phyloP scores from a whole-genome alignment of 1,284 basidiomycete species.

The Apiotrichum laibachii region DNA sequence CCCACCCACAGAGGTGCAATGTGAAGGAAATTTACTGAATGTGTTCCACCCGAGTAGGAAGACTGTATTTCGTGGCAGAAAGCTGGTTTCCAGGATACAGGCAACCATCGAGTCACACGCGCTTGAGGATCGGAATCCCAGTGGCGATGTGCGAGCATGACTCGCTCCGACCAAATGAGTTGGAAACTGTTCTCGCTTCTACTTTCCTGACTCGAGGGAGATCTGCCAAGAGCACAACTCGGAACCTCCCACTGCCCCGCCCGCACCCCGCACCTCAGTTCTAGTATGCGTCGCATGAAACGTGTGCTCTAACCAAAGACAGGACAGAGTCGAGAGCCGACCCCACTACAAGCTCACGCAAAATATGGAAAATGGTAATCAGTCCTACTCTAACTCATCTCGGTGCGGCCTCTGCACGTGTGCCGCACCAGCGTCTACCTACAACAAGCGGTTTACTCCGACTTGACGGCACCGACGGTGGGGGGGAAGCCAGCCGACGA shows the following conservation, averaged over 20 bases:
- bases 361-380: neutral
- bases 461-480: conserved; percentile 25
- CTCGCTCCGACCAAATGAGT: too few species aligned
- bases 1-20: too few species aligned
- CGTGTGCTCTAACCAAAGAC: conserved; percentile 1
- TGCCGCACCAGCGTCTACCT: neutral
- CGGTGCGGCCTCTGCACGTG: neutral
- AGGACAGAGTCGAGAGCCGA: neutral
- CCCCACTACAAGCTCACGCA: neutral
- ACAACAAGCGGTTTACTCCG: neutral
- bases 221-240: neutral
- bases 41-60: too few species aligned
- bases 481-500: conserved; percentile 29
- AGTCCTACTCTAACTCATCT: neutral
- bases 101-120: too few species aligned
- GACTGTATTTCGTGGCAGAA: too few species aligned
- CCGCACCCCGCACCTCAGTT: neutral
- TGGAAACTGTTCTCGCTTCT: too few species aligned
- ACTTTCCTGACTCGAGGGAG: neutral
- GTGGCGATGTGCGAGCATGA: too few species aligned
- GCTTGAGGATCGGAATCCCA: too few species aligned
- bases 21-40: too few species aligned
- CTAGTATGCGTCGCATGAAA: neutral
- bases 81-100: too few species aligned
- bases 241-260: neutral